A percentile compares a stretch with the other conserved stretches of the same genome.
These are phyloP conservation scores for Lentinula detonsa DNA, from an alignment of 768 basidiomycete genomes.

Conservation along the genomic window DNA sequence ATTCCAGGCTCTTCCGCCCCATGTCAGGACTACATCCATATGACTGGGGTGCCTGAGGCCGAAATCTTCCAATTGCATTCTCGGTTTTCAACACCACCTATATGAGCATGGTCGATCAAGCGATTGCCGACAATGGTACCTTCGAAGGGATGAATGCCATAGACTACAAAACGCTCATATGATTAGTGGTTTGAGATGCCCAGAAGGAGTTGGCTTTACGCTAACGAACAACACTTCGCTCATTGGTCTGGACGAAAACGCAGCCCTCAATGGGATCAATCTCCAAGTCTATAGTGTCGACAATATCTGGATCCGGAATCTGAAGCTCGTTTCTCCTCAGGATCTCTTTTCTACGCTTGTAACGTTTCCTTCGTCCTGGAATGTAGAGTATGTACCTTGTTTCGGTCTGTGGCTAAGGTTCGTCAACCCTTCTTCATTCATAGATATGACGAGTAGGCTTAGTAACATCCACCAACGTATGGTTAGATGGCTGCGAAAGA, in stretches of 20 bases:
- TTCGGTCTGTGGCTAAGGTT: too few species aligned
- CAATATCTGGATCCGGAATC: conserved; percentile 13
- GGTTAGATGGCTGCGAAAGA: conserved; percentile 13
- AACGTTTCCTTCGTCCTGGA: conserved; percentile 14
- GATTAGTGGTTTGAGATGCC: conserved; percentile 9
- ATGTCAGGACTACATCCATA: conserved; percentile 9
- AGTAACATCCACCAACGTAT: conserved; percentile 14
- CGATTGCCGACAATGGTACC: conserved; percentile 10
- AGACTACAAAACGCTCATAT: conserved; percentile 10
- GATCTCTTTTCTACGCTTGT: conserved; percentile 14
- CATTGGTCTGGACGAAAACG: conserved; percentile 11
- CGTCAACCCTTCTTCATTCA: too few species aligned
- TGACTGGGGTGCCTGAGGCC: not conserved
- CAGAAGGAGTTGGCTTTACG: conserved; percentile 12
- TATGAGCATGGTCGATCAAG: conserved; percentile 7
- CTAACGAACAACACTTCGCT: conserved; percentile 13
- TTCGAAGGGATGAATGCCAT: conserved; percentile 16
- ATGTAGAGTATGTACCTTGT: not conserved
- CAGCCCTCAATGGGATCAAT: conserved; percentile 11
- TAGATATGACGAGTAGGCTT: conserved; percentile 7
- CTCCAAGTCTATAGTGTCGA: conserved; percentile 10
- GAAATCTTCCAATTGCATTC: conserved; percentile 1
- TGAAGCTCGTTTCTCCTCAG: conserved; percentile 12
- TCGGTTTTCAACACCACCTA: conserved; percentile 12
- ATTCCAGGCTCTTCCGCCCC: conserved; percentile 4